Evolutionary conservation across 768 basidiomycete genomes (phyloP).

Genomic region (Trametes villosa): DNA sequence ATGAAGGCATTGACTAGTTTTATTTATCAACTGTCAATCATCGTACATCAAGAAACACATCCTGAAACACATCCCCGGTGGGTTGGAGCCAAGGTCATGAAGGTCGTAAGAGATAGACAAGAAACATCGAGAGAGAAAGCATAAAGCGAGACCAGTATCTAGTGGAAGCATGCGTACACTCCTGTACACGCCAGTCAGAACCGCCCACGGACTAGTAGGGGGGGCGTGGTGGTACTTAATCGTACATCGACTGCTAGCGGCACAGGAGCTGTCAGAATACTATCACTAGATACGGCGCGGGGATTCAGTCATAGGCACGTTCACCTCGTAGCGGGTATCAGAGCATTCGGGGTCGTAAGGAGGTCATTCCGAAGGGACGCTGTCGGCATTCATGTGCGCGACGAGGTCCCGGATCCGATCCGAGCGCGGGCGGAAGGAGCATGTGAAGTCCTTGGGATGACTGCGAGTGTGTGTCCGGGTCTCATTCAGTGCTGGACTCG

Average conservation of each 20-base stretch:
- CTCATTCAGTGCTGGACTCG: neutral
- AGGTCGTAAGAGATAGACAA: too few species aligned
- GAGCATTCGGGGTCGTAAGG: neutral
- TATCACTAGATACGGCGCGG: conserved; percentile 8
- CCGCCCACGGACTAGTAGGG: neutral
- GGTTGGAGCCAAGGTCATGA: too few species aligned
- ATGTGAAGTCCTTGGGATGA: conserved; percentile 16
- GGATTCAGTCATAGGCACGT: neutral
- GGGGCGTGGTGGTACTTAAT: neutral
- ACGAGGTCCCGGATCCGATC: conserved; percentile 2
- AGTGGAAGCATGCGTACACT: conserved; percentile 8
- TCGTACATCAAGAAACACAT: neutral
- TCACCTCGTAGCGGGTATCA: neutral
- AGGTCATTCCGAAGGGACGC: neutral
- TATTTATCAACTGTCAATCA: neutral
- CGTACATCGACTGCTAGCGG: neutral
- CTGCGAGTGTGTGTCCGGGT: neutral
- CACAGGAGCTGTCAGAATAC: conserved; percentile 9
- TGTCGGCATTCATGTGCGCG: conserved; percentile 7
- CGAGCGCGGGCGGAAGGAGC: conserved; percentile 12
- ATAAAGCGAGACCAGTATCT: neutral
- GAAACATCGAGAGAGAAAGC: too few species aligned
- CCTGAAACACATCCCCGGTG: too few species aligned
- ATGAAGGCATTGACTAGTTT: neutral
- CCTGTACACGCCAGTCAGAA: neutral